These are phyloP conservation scores for Dendrobium huoshanense DNA, from an alignment of 106 monocot species.

Conservation along the genomic window DNA sequence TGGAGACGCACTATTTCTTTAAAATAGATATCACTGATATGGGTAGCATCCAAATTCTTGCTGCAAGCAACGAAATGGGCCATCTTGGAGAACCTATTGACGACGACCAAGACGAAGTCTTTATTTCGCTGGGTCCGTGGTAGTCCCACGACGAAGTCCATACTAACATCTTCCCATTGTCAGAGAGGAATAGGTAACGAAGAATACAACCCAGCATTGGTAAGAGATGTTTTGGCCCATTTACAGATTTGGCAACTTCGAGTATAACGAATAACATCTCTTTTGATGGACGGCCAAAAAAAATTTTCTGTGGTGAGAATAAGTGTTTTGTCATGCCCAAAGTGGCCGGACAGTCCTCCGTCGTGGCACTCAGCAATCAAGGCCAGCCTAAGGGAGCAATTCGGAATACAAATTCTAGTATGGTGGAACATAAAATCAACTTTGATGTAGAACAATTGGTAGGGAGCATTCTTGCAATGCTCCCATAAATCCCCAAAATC, in stretches of 20 bases:
- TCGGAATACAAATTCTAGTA: neutral
- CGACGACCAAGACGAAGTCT: neutral
- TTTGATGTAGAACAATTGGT: too few relatives aligned
- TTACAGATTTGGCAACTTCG: neutral
- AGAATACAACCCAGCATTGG: neutral
- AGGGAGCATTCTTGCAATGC: too few relatives aligned
- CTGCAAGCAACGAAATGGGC: neutral
- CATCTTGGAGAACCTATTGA: neutral
- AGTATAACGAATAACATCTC: neutral
- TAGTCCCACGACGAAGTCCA: neutral
- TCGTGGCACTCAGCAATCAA: neutral
- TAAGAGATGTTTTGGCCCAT: neutral
- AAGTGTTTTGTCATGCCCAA: neutral
- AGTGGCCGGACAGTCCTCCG: neutral
- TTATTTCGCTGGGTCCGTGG: neutral
- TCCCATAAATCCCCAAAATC: neutral
- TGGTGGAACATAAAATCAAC: neutral
- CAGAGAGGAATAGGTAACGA: neutral
- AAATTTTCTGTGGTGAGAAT: neutral
- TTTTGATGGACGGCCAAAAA: too few relatives aligned
- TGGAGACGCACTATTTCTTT: neutral
- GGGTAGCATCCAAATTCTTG: neutral
- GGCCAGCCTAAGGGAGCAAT: neutral
- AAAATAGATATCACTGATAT: neutral
- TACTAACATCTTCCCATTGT: neutral